Percentiles rank a stretch among this genome's conserved stretches.
These are phyloP conservation scores for Nakazawaea pomicola DNA, from an alignment of 805 yeast genomes.

Conservation along the genomic window DNA sequence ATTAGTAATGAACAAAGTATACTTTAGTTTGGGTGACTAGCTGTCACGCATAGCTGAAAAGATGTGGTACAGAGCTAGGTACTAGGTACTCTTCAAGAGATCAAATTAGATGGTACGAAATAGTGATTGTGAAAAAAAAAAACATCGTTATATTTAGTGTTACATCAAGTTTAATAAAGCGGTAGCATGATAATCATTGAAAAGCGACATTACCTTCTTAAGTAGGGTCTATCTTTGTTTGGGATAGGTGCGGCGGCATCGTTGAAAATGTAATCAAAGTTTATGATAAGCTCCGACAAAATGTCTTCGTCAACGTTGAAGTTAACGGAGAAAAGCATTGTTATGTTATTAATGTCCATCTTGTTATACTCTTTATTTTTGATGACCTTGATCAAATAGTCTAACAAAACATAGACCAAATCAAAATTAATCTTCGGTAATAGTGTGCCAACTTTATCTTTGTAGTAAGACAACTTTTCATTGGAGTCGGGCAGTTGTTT, in stretches of 20 bases:
- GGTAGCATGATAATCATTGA: not conserved
- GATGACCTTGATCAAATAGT: slow-evolving; percentile 60
- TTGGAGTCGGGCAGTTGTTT: slow-evolving; percentile 22
- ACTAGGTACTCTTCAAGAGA: too few relatives aligned
- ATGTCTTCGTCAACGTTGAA: slow-evolving; percentile 29
- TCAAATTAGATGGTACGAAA: too few relatives aligned
- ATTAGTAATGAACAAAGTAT: too few relatives aligned
- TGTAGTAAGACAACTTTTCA: slow-evolving; percentile 19
- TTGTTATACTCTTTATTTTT: slow-evolving; percentile 60
- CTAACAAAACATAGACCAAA: slow-evolving; percentile 60
- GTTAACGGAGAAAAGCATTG: slow-evolving; percentile 31
- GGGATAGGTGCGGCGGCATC: slow-evolving; percentile 5
- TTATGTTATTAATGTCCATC: slow-evolving; percentile 74
- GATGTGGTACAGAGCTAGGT: too few relatives aligned
- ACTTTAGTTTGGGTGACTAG: too few relatives aligned
- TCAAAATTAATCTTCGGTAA: slow-evolving; percentile 56
- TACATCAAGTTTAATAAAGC: not conserved
- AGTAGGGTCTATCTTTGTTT: slow-evolving; percentile 4
- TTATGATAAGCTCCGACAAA: slow-evolving; percentile 25
- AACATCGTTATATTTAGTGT: too few relatives aligned
- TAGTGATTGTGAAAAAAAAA: too few relatives aligned
- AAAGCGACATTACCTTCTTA: slow-evolving; percentile 4
- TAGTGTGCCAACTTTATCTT: slow-evolving; percentile 24
- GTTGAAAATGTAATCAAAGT: slow-evolving; percentile 18
- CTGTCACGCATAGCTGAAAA: too few relatives aligned